Percentiles rank a stretch among this genome's conserved stretches.
Evolutionary conservation across 2,329 filamentous ascomycete species (phyloP).

Genomic region (Paecilomyces sp.): DNA sequence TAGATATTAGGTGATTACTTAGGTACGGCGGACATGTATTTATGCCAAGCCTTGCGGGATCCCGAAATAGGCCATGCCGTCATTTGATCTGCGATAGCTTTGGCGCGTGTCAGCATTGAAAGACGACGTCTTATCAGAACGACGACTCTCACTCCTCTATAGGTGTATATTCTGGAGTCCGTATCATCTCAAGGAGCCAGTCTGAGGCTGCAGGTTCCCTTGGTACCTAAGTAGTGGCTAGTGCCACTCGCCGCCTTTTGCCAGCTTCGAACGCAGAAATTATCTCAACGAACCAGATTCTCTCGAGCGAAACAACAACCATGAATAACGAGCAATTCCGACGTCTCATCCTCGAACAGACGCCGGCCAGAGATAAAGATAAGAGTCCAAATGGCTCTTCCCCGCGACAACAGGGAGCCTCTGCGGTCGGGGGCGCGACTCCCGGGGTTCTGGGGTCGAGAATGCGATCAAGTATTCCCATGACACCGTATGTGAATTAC

Average conservation of each 20-base stretch:
- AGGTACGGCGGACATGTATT: no score
- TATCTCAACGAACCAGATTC: background rate
- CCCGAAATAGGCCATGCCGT: background rate
- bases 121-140: background rate
- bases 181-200: background rate
- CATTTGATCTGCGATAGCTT: background rate
- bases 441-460: conserved; percentile 63
- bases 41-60: background rate
- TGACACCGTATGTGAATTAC: conserved; percentile 68
- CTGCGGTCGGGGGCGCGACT: conserved; percentile 37
- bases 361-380: conserved; percentile 8
- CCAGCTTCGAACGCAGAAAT: background rate
- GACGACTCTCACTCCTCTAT: background rate
- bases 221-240: no score
- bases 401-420: conserved; percentile 5
- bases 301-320: conserved; percentile 3
- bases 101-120: background rate
- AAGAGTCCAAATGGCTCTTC: background rate
- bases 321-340: conserved; percentile 99
- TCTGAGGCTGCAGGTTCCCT: background rate
- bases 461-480: conserved; percentile 74
- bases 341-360: conserved; percentile 59
- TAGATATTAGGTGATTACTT: no score
- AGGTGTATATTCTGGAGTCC: background rate
- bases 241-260: no score